Evolutionary conservation across 257 asterid genomes (phyloP).

Genomic region (Jaltomata sinuosa): DNA sequence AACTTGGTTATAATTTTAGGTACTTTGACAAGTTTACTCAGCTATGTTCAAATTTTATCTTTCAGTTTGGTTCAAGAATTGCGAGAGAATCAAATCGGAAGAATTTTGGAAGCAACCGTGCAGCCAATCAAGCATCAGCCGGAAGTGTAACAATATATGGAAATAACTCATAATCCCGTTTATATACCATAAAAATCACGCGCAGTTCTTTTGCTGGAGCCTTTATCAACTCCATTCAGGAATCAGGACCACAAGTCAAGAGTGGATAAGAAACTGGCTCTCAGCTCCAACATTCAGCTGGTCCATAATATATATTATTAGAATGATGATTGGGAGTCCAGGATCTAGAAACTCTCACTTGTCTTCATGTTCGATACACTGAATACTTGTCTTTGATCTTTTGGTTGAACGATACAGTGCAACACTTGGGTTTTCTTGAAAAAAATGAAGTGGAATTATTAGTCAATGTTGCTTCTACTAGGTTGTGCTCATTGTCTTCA

Average conservation of each 20-base stretch:
- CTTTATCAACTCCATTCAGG: neutral
- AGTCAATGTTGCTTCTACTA: neutral
- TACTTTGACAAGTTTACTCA: neutral
- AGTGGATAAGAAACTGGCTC: neutral
- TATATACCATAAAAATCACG: neutral
- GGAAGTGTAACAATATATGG: constrained; percentile 64
- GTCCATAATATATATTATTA: neutral
- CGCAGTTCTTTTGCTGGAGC: neutral
- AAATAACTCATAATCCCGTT: neutral
- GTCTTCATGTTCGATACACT: neutral
- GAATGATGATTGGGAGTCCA: neutral
- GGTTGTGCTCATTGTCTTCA: neutral
- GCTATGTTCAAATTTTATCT: neutral
- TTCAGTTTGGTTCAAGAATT: constrained; percentile 83
- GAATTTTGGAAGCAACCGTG: constrained; percentile 89
- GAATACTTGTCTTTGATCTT: neutral
- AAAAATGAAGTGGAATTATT: neutral
- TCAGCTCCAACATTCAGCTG: neutral
- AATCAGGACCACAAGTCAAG: neutral
- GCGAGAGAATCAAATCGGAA: constrained; percentile 90
- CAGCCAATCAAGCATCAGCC: constrained; percentile 93
- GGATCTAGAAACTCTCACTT: neutral
- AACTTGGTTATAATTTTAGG: neutral
- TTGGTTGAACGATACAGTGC: neutral
- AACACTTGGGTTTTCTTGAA: neutral